Evolutionary conservation across 23 red algal genomes (phyloP).

Genomic region (Gracilaria caudata): DNA sequence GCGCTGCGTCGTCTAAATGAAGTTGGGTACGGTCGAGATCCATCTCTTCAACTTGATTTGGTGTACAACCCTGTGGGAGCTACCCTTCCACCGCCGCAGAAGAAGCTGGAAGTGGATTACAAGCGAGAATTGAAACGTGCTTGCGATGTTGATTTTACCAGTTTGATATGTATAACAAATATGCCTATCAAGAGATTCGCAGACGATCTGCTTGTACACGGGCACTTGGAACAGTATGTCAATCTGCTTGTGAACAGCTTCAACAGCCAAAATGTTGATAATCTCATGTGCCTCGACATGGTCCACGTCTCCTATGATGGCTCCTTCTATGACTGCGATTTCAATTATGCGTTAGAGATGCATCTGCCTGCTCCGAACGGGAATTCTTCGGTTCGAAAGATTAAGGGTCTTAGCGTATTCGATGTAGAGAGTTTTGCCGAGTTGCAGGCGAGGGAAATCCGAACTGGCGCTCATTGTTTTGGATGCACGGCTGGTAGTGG

Average conservation of each 20-base stretch:
- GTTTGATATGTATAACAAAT: slow-evolving; percentile 87
- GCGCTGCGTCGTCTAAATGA: slow-evolving; percentile 80
- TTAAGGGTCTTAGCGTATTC: slow-evolving; percentile 67
- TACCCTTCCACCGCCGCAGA: slow-evolving; percentile 79
- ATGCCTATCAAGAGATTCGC: slow-evolving; percentile 97
- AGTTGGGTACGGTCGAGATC: slow-evolving; percentile 77
- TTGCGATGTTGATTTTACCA: slow-evolving; percentile 88
- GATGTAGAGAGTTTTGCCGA: slow-evolving; percentile 76
- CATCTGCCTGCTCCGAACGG: slow-evolving; percentile 28
- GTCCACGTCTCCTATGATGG: slow-evolving; percentile 92
- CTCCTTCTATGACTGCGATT: slow-evolving; percentile 94
- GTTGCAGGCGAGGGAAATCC: slow-evolving; percentile 58
- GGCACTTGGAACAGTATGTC: slow-evolving; percentile 71
- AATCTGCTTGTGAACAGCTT: slow-evolving; percentile 69
- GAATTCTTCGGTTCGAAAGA: background rate
- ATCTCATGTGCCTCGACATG: slow-evolving; percentile 92
- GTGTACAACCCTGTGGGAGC: slow-evolving; percentile 94
- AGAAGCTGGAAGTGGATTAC: slow-evolving; percentile 82
- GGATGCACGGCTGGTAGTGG: slow-evolving; percentile 95
- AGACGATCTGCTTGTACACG: slow-evolving; percentile 72
- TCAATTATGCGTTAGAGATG: slow-evolving; percentile 97
- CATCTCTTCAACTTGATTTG: slow-evolving; percentile 74
- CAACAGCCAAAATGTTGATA: slow-evolving; percentile 59
- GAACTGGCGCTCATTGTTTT: slow-evolving; percentile 87
- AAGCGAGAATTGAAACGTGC: slow-evolving; percentile 66